phyloP scores from a whole-genome alignment of 768 basidiomycete species.

The Boletus pseudo-olivaceus region DNA sequence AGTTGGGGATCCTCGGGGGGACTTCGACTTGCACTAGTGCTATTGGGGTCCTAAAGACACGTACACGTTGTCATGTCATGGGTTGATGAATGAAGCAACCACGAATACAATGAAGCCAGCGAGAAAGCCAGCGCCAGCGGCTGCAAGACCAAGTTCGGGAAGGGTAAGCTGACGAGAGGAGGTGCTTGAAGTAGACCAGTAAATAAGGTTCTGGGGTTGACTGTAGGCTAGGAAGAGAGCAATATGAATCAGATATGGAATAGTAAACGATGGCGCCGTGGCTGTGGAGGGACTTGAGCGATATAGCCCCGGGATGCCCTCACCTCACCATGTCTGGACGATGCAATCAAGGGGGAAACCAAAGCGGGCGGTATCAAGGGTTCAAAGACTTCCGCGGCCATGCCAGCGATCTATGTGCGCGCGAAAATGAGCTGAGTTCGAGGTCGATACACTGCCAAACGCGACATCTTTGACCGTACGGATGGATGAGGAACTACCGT shows the following conservation, averaged over 20 bases:
- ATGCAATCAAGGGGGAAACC: conserved; percentile 61
- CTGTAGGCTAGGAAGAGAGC: conserved; percentile 79
- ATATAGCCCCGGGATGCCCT: conserved; percentile 57
- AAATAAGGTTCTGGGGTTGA: conserved; percentile 59
- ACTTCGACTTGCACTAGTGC: conserved; percentile 88
- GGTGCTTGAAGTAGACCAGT: conserved; percentile 31
- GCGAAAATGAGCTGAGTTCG: background rate
- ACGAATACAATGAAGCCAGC: conserved; percentile 77
- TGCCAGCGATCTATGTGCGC: conserved; percentile 62
- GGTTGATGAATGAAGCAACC: background rate
- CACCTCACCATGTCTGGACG: conserved; percentile 51
- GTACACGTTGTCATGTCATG: background rate
- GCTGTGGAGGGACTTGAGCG: conserved; percentile 34
- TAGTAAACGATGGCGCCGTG: background rate
- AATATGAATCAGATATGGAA: no score
- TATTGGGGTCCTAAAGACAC: conserved; percentile 69
- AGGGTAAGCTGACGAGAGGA: conserved; percentile 42
- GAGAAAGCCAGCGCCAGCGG: conserved; percentile 72
- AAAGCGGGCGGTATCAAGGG: conserved; percentile 65
- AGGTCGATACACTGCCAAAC: conserved; percentile 42
- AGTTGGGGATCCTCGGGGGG: conserved; percentile 13
- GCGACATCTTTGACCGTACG: conserved; percentile 43
- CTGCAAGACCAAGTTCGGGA: conserved; percentile 69
- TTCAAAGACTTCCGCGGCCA: conserved; percentile 84
- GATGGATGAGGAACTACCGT: background rate